Base-by-base conservation (phyloP, 2,329 filamentous ascomycete genomes). In the Scedosporium apiospermum region DNA sequence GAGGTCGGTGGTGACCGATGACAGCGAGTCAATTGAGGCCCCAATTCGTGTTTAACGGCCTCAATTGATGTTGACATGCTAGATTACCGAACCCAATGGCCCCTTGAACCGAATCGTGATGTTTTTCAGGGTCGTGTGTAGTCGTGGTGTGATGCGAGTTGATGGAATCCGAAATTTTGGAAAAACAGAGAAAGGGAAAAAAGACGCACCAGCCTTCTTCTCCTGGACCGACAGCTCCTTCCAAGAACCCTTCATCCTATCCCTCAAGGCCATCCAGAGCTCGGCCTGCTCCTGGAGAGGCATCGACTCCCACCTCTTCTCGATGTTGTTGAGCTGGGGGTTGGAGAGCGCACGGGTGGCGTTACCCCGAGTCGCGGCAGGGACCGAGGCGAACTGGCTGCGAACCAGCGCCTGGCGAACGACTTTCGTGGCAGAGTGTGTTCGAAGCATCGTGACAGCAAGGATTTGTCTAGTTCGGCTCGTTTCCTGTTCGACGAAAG, bases 181-280 rank as follows among this genome's bases (percentile, higher is more conserved):
- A 27, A 65, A 26, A 30, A 44, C 18, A 59, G 12, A 21, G 49
- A 26, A 44, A 23, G 57, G 42, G 60, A 53, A 57, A 61, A 26
- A 49, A 58, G 58, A 91, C 93, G 76, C 88, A 97, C 95, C 93
- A 71, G 95, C 95, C 84, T 96, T 98, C 90, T 99, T 96, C 86
- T 99, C 95, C 79, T 95, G 89, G 73, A 96, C 70, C 61, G 95
- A 97, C 81, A 99, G 82, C 74, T 98, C 91, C 74, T 88, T 86
- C 95, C 95, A 99, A 82, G 91, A 92, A 71, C 85, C 87, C 90
- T 96, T 97, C 95, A 99, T 99, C 74, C 95, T 89, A 81, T 99
- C 95, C 78, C 95, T 87, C 77, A 99, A 83, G 70, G 89, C 83
- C 95, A 99, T 99, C 95, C 95, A 99, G 71, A 99, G 83, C 75